phyloP scores from a whole-genome alignment of 768 basidiomycete species.

The Dictyophora rubrovolvata region DNA sequence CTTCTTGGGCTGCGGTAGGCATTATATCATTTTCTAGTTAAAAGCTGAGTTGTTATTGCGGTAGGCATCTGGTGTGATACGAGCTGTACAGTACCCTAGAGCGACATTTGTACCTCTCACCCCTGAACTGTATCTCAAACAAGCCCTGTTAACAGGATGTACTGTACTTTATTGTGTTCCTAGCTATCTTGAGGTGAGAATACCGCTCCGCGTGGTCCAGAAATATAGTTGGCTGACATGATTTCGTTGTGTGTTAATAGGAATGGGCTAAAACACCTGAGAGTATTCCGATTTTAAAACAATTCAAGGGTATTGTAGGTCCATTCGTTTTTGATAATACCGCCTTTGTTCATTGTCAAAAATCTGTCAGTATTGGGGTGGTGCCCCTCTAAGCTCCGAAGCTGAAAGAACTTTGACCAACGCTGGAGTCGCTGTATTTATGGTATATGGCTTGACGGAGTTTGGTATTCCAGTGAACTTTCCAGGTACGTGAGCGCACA shows the following conservation, averaged over 20 bases:
- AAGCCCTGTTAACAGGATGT: slow-evolving; percentile 7
- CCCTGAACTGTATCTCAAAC: slow-evolving; percentile 13
- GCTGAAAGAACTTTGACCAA: not conserved
- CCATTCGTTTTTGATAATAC: not conserved
- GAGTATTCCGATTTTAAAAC: slow-evolving; percentile 7
- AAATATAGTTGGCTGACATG: not conserved
- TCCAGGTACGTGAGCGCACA: not conserved
- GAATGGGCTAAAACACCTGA: slow-evolving; percentile 14
- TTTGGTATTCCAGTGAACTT: not conserved
- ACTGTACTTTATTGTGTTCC: slow-evolving; percentile 16
- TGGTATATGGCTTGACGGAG: not conserved
- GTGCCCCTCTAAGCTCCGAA: not conserved
- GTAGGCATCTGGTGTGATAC: slow-evolving; percentile 8
- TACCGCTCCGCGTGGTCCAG: not conserved
- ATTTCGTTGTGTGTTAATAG: slow-evolving; percentile 3
- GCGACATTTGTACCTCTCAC: slow-evolving; percentile 15
- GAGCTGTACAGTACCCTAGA: slow-evolving; percentile 15
- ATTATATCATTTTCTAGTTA: slow-evolving; percentile 8
- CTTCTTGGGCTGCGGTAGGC: slow-evolving; percentile 7
- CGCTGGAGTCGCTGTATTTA: not conserved
- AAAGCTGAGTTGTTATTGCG: not conserved
- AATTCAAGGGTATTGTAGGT: slow-evolving; percentile 12
- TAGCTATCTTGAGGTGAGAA: slow-evolving; percentile 18
- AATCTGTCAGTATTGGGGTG: not conserved
- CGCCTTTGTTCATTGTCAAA: not conserved